Base-by-base conservation (phyloP, 768 basidiomycete species). In the Podaxis sp. region DNA sequence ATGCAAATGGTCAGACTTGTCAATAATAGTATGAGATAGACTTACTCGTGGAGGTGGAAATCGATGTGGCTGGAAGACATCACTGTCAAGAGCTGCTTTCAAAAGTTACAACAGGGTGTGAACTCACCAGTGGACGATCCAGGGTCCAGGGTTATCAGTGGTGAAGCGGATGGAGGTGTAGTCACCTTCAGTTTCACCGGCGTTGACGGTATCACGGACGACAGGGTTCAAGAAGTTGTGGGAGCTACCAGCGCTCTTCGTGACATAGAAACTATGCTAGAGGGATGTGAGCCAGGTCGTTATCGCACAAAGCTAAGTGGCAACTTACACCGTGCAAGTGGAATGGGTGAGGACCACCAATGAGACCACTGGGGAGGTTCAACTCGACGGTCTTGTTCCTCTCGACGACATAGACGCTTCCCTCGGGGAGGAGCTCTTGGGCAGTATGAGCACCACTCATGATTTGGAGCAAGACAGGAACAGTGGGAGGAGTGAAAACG, bases 111-210 rank as follows among this genome's bases (percentile, higher is more conserved):
- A 38, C n/a, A 52, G 44, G 39, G 8, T 13, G 22, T 17, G 8
- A 44, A 68, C 72, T 24, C 48, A 74, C 73, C 74, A 75, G 63
- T 73, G 73, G 49, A 76, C 60, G 46, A 76, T 70, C 80, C 85
- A 86, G 24, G 82, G 82, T 15, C 86, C 87, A 19, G 86, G 77
- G 73, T 88, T 90, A 71, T 90, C 85, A 0, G 88, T 84, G 22
- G 71, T 69, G 74, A 86, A 88, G 39, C 86, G 79, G 55, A 90
- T 78, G 12, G 81, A 82, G 26, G 82, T 79, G 33, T 77, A 75
- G 65, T 80, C 78, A 13, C 63, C 65, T 0, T 65, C 40, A 28
- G 38, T 54, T n/a, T 54, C 36, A 17, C 77, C 76, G 28, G 69
- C 70, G 40, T 68, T 46, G n/a, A 46, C 19, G 19, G 19, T 19